Evolutionary conservation across 192 early-diverging fungal species (phyloP), one percentile per base, ranked within the genome.

Genomic region (Spizellomyces punctatus): DNA sequence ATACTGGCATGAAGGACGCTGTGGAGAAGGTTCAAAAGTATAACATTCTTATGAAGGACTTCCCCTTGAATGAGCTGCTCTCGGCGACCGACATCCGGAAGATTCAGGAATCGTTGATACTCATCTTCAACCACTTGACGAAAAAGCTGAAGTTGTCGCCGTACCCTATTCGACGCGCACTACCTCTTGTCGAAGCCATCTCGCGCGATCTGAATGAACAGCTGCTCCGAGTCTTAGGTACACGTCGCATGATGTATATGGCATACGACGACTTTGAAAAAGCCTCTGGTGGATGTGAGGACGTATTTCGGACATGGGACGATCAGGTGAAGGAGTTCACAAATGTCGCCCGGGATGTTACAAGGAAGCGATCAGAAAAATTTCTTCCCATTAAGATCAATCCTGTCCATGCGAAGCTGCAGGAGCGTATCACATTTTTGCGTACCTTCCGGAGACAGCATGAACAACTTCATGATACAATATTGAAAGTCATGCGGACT

Each of bases 21-120:
- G 89, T 88, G 6, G 98, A 99, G 57, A 89, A 86, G 71, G 96
- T 98, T 6, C 83, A 85, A 72, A 94, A 92, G 69, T 99, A 96
- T 88, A 99, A 98, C 76, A 91, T 91, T 72, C 84, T 99, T 46
- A 99, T 99, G 96, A 94, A 93, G 79, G 97, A 99, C 61, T 99
- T 99, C 64, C 98, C 98, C 16, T 79, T 99, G 50, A 94, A 95
- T 78, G 98, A 99, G 76, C 84, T 99, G 45, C 84, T 99, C 58
- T 89, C 97, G 6, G 93, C 96, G 0, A 95, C 96, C 10, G 97
- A 99, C 73, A 84, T 97, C 4, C 86, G 84, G 9, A 93, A 94
- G 67, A 86, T 96, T 61, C 82, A 86, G 61, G 85, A 91, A 6
- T 89, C 94, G 0, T 61, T 99, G 10, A 68, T 81, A 49, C 78